Percentiles rank a stretch among this genome's conserved stretches.
Evolutionary conservation across 768 basidiomycete species (phyloP).

Genomic region (Russula sp.): DNA sequence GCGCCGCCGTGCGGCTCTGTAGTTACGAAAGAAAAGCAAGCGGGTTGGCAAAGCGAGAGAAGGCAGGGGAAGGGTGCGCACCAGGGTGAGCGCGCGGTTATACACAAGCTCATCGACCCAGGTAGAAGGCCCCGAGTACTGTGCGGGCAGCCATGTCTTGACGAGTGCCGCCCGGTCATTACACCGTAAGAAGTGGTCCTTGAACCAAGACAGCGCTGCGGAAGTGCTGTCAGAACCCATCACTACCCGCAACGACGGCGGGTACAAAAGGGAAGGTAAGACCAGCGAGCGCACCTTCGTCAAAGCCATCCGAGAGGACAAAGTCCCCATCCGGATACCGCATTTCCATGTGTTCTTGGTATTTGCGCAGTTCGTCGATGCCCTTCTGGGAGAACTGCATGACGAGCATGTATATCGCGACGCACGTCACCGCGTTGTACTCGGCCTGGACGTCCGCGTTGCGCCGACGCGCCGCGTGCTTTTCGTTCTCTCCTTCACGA

Average conservation of each 20-base stretch:
- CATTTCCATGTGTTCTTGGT: conserved; percentile 80
- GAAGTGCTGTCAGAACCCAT: conserved; percentile 14
- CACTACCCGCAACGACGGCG: neutral
- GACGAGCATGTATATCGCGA: conserved; percentile 84
- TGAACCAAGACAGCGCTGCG: conserved; percentile 82
- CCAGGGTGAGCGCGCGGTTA: conserved; percentile 81
- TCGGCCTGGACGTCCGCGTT: conserved; percentile 75
- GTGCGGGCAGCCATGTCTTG: conserved; percentile 80
- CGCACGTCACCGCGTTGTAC: conserved; percentile 75
- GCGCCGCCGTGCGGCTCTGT: conserved; percentile 88
- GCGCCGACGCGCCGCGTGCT: conserved; percentile 57
- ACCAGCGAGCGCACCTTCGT: conserved; percentile 48
- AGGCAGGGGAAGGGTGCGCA: conserved; percentile 33
- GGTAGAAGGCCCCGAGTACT: conserved; percentile 73
- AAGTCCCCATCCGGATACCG: conserved; percentile 68
- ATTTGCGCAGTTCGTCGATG: conserved; percentile 71
- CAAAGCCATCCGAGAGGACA: conserved; percentile 70
- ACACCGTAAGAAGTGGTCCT: conserved; percentile 88
- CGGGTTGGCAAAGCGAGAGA: neutral
- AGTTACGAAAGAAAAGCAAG: neutral
- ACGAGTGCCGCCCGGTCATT: conserved; percentile 85
- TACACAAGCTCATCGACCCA: conserved; percentile 91
- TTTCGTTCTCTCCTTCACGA: conserved; percentile 66
- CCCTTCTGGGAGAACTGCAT: conserved; percentile 93
- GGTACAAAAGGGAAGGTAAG: neutral